Percentiles rank a stretch among this genome's conserved stretches.
Evolutionary conservation across 2,329 filamentous ascomycete genomes (phyloP).

Genomic region (Penicillium crustosum): DNA sequence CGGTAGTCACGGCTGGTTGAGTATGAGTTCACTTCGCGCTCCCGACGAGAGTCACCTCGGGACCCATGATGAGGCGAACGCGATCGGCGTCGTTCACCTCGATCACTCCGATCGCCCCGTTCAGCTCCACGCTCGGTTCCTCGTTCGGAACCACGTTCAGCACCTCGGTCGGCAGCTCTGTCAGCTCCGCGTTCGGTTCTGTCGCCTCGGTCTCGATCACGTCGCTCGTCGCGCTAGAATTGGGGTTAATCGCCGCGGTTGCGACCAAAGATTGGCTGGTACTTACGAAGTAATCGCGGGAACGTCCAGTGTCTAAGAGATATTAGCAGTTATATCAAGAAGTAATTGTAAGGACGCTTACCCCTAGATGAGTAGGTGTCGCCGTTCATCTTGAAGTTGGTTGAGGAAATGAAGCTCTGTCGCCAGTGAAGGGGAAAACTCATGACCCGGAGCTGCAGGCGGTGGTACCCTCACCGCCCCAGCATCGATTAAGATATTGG

Average conservation of each 20-base stretch:
- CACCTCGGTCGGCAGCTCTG: conserved; percentile 50
- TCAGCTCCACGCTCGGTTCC: conserved; percentile 45
- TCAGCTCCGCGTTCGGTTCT: conserved; percentile 44
- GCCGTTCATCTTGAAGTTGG: conserved; percentile 69
- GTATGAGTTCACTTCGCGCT: conserved; percentile 79
- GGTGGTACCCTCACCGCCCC: conserved; percentile 27
- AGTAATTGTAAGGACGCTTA: conserved; percentile 41
- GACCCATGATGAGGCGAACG: conserved; percentile 78
- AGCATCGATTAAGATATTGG: not conserved
- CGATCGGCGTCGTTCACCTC: conserved; percentile 71
- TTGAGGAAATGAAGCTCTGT: conserved; percentile 20
- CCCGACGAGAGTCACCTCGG: conserved; percentile 62
- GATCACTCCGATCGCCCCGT: conserved; percentile 41
- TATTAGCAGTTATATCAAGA: conserved; percentile 24
- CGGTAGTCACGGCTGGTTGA: conserved; percentile 90
- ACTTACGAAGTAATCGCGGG: conserved; percentile 56
- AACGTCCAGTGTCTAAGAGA: conserved; percentile 51
- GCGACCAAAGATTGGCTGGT: conserved; percentile 2
- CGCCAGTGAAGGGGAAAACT: conserved; percentile 34
- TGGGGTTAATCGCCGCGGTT: conserved; percentile 21
- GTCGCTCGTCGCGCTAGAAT: conserved; percentile 48
- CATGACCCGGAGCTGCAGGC: conserved; percentile 26
- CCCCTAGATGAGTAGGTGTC: conserved; percentile 79
- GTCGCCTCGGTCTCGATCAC: conserved; percentile 43
- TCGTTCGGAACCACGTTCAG: conserved; percentile 46